Evolutionary conservation across 192 early-diverging fungal species (phyloP), one percentile per base, ranked within the genome.

Genomic region (Dispira parvispora): DNA sequence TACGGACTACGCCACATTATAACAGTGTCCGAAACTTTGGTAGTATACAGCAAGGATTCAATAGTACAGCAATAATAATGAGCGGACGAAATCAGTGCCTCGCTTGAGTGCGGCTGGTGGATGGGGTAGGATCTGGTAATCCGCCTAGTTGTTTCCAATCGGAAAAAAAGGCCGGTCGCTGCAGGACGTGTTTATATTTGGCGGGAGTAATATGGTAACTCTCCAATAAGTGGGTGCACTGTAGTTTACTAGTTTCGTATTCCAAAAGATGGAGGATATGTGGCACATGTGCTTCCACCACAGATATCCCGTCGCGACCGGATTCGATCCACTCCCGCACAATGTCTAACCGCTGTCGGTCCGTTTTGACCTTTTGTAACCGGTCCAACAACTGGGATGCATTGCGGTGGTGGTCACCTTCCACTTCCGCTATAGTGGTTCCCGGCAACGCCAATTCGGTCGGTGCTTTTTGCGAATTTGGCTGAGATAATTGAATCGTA

Each of bases 311-410:
- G 12, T 43, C 12, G 28, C 44, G 32, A 6, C 32, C 58, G 10
- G 58, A 44, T 18, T 61, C 43, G 11, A 61, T n/a, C 58, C 58
- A 61, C 32, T 32, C 58, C 12, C 16, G n/a, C 0, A 61, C n/a
- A n/a, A 44, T 61, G 6, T 61, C 58, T n/a, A 61, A 44, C 28
- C 58, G 58, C 42, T 61, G 58, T 20, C 58, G 58, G 58, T 61
- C 58, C 42, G 42, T 43, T 61, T 61, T 61, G 42, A 43, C 43
- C n/a, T 5, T 11, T 43, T 44, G 58, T 21, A 61, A 38, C 13
- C 21, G 32, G 21, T 12, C 43, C n/a, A 61, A 43, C 43, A 61
- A 25, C 6, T 61, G 43, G 13, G 26, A 12, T 5, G 58, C 4
- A 16, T 38, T n/a, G 12, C 11, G 43, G 18, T 52, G 18, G 47